Evolutionary conservation across 306 rosid species (phyloP).

Genomic region (Astragalus membranaceus): DNA sequence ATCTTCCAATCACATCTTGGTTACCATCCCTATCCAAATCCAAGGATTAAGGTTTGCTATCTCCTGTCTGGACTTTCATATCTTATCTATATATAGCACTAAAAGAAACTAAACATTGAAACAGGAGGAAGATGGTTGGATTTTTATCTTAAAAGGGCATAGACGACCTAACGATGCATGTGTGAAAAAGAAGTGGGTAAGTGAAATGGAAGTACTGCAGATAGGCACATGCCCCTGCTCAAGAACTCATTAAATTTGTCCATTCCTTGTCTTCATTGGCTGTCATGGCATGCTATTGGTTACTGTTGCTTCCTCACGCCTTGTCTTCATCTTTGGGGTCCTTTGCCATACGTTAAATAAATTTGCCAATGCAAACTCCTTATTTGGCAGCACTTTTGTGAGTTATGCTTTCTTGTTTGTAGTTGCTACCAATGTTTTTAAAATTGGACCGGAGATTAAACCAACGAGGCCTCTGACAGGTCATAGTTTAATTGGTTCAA

Average conservation of each 20-base stretch:
- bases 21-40: conserved; percentile 14
- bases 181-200: background rate
- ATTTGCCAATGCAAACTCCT: background rate
- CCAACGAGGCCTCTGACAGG: too few species aligned
- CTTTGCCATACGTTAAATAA: conserved; percentile 10
- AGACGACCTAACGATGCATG: conserved; percentile 9
- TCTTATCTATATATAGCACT: background rate
- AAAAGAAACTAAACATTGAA: conserved; percentile 14
- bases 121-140: background rate
- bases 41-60: conserved; percentile 6
- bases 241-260: conserved; percentile 21
- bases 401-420: background rate
- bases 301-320: conserved; percentile 28
- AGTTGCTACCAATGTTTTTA: too few species aligned
- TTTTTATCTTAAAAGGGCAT: conserved; percentile 19
- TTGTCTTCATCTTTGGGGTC: conserved; percentile 23
- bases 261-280: conserved; percentile 7
- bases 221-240: conserved; percentile 29
- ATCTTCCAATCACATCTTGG: background rate
- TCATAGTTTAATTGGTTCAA: too few species aligned
- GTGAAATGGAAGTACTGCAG: conserved; percentile 10
- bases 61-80: background rate
- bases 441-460: too few species aligned
- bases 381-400: background rate
- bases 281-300: background rate